phyloP scores from a whole-genome alignment of 345 rosid genomes.

The Sapria himalayana region DNA sequence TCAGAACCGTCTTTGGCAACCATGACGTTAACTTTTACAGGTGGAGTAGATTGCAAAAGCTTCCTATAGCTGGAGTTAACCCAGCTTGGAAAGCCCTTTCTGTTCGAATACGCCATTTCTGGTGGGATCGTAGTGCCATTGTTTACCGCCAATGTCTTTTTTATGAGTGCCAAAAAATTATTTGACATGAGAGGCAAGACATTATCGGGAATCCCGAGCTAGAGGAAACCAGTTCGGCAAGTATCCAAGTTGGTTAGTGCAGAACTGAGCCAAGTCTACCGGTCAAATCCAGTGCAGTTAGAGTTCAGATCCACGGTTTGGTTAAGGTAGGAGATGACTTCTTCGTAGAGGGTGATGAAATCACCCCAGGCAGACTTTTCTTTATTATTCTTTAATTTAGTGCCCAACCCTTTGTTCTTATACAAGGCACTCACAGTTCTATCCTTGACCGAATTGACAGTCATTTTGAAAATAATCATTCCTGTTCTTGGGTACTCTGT shows the following conservation, averaged over 20 bases:
- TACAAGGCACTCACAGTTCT: slow-evolving; percentile 27
- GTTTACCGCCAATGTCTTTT: slow-evolving; percentile 44
- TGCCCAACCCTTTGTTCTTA: slow-evolving; percentile 27
- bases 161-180: slow-evolving; percentile 39
- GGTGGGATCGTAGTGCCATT: slow-evolving; percentile 19
- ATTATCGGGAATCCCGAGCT: slow-evolving; percentile 33
- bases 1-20: slow-evolving; percentile 65
- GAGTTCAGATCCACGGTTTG: slow-evolving; percentile 22
- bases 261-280: slow-evolving; percentile 68
- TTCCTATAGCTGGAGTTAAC: slow-evolving; percentile 40
- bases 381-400: slow-evolving; percentile 30
- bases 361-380: slow-evolving; percentile 72
- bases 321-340: slow-evolving; percentile 35
- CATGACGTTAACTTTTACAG: slow-evolving; percentile 22
- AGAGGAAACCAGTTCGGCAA: slow-evolving; percentile 37
- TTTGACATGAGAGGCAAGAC: slow-evolving; percentile 35
- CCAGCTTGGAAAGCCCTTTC: slow-evolving; percentile 47
- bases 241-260: slow-evolving; percentile 68
- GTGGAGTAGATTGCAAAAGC: slow-evolving; percentile 24
- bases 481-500: slow-evolving; percentile 14
- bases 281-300: slow-evolving; percentile 38
- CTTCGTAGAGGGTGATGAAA: slow-evolving; percentile 38
- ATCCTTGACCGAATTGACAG: slow-evolving; percentile 27
- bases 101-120: too few relatives aligned
- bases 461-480: slow-evolving; percentile 30